Evolutionary conservation across 2,329 filamentous ascomycete genomes (phyloP).

Genomic region (Pestalotiopsis sp.): DNA sequence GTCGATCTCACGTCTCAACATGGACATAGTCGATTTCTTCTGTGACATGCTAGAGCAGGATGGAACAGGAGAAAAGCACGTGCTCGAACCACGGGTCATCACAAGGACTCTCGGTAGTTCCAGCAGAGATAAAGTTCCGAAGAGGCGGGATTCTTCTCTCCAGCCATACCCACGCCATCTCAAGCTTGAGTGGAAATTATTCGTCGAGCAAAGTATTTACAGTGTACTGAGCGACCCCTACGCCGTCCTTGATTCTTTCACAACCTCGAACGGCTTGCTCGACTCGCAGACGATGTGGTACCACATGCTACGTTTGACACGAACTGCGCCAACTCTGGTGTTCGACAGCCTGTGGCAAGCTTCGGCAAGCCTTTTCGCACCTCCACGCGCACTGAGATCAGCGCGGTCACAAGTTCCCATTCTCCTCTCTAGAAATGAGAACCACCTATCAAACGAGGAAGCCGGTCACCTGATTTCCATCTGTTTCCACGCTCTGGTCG

Average conservation of each 20-base stretch:
- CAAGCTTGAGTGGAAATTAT: conserved; percentile 57
- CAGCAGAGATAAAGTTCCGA: conserved; percentile 29
- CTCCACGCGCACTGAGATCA: conserved; percentile 48
- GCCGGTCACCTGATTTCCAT: conserved; percentile 59
- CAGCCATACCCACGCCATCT: conserved; percentile 33
- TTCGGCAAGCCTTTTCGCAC: conserved; percentile 59
- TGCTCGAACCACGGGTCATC: conserved; percentile 44
- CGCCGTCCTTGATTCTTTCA: conserved; percentile 60
- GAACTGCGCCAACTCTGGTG: conserved; percentile 59
- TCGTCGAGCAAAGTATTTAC: conserved; percentile 67
- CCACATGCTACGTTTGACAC: conserved; percentile 62
- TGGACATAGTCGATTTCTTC: conserved; percentile 61
- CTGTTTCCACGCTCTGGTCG: conserved; percentile 65
- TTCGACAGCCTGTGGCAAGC: conserved; percentile 69
- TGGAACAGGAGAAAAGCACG: conserved; percentile 51
- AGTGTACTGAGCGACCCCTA: conserved; percentile 62
- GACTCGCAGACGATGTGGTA: conserved; percentile 67
- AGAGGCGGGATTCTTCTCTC: conserved; percentile 23
- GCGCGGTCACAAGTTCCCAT: conserved; percentile 40
- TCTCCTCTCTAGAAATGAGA: conserved; percentile 36
- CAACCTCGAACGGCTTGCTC: conserved; percentile 51
- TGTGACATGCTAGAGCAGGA: conserved; percentile 64
- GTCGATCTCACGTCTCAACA: conserved; percentile 54
- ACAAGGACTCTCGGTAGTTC: conserved; percentile 29
- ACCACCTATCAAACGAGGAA: conserved; percentile 48